phyloP scores from a whole-genome alignment of 768 basidiomycete species.

The Mycena epipterygia region DNA sequence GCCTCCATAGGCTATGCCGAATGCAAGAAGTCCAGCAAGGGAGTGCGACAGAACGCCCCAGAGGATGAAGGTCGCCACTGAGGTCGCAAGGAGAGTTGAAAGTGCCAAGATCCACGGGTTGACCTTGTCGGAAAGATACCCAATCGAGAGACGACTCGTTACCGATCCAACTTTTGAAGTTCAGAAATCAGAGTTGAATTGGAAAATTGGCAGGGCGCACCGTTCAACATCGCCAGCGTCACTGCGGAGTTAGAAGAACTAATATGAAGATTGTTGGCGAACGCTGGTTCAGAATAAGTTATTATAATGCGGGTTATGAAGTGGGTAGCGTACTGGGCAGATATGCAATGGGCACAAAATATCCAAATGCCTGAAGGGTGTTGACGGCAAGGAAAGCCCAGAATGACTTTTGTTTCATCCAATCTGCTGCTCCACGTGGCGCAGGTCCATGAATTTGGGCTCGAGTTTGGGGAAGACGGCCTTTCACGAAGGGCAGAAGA shows the following conservation, averaged over 20 bases:
- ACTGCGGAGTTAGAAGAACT: slow-evolving; percentile 39
- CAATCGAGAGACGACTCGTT: slow-evolving; percentile 41
- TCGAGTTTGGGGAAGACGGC: slow-evolving; percentile 40
- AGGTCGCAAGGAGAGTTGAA: slow-evolving; percentile 33
- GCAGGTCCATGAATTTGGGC: slow-evolving; percentile 12
- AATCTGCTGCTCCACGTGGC: slow-evolving; percentile 21
- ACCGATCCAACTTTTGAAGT: slow-evolving; percentile 34
- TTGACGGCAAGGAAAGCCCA: slow-evolving; percentile 41
- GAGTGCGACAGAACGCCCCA: slow-evolving; percentile 46
- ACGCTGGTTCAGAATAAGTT: slow-evolving; percentile 31
- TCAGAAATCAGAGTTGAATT: background rate
- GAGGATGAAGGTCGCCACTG: slow-evolving; percentile 44
- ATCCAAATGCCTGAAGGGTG: slow-evolving; percentile 43
- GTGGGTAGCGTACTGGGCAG: slow-evolving; percentile 47
- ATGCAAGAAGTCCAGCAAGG: slow-evolving; percentile 42
- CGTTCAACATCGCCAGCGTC: slow-evolving; percentile 43
- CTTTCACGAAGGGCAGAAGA: slow-evolving; percentile 41
- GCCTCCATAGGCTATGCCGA: slow-evolving; percentile 42
- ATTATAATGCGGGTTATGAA: too few relatives aligned
- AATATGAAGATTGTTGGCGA: slow-evolving; percentile 41
- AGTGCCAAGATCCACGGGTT: slow-evolving; percentile 40
- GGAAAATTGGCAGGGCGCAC: slow-evolving; percentile 19
- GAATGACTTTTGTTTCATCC: slow-evolving; percentile 35
- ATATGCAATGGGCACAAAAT: slow-evolving; percentile 44
- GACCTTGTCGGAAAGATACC: slow-evolving; percentile 44